phyloP scores from a whole-genome alignment of 1,139 yeast species.

The Pneumocystis jirovecii region DNA sequence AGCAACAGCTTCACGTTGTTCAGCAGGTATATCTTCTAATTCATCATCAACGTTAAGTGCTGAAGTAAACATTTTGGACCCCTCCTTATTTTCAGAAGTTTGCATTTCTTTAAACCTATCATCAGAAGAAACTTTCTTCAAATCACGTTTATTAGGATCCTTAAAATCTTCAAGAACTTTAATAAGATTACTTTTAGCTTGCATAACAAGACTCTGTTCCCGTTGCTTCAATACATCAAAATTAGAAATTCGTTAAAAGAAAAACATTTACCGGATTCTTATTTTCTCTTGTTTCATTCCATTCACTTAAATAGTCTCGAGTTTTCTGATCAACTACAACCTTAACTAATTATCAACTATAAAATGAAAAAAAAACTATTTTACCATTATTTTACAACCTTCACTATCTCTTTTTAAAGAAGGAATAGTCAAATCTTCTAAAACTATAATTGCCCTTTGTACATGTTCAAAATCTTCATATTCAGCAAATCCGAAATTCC shows the following conservation, averaged over 20 bases:
- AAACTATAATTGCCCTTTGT: constrained; percentile 12
- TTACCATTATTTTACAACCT: constrained; percentile 2
- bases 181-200: constrained; percentile 1
- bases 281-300: not conserved
- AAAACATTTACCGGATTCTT: not conserved
- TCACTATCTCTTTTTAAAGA: constrained; percentile 12
- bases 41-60: constrained; percentile 15
- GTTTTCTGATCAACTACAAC: constrained; percentile 2
- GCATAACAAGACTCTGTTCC: not conserved
- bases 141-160: constrained; percentile 1
- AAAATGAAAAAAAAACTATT: not conserved
- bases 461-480: constrained; percentile 15
- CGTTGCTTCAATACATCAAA: not conserved
- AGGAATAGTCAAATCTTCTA: constrained; percentile 12
- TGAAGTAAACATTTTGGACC: constrained; percentile 1
- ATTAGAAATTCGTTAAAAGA: not conserved
- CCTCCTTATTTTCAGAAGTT: not conserved
- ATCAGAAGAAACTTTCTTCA: not conserved
- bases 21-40: constrained; percentile 17
- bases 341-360: not conserved
- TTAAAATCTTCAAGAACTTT: constrained; percentile 2
- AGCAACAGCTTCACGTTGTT: constrained; percentile 20
- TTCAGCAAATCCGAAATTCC: constrained; percentile 15
- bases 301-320: not conserved
- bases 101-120: not conserved